Evolutionary conservation across 2,329 filamentous ascomycete species (phyloP).

Genomic region (Niveomyces coronatus): DNA sequence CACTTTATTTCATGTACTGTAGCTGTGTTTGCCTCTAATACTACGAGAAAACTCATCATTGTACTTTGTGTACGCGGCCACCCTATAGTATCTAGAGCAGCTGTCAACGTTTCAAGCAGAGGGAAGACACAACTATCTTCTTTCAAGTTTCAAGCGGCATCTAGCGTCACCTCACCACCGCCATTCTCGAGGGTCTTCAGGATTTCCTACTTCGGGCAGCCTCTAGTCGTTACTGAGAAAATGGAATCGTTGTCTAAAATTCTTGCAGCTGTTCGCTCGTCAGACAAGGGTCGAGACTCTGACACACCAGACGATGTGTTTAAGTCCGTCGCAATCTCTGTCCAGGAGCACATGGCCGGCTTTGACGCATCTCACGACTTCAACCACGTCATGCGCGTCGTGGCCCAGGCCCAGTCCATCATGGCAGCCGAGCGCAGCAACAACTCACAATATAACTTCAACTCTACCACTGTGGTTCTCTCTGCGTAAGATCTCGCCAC

Average conservation of each 20-base stretch:
- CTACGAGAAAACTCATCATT: too few relatives aligned
- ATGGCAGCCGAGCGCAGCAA: constrained; percentile 36
- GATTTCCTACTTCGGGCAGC: too few relatives aligned
- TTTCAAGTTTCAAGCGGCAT: too few relatives aligned
- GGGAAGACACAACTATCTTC: too few relatives aligned
- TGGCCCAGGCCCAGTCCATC: constrained; percentile 58
- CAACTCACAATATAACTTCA: not conserved
- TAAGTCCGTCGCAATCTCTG: not conserved
- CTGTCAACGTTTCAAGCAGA: too few relatives aligned
- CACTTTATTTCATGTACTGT: too few relatives aligned
- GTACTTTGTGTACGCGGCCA: too few relatives aligned
- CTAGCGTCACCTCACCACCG: too few relatives aligned
- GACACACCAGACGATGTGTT: not conserved
- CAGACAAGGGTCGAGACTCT: not conserved
- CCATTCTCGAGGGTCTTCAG: too few relatives aligned
- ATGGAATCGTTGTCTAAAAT: constrained; percentile 2
- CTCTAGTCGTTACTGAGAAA: too few relatives aligned
- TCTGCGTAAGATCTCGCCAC: not conserved
- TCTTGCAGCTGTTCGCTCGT: not conserved
- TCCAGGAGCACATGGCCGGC: constrained; percentile 56
- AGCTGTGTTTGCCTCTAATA: too few relatives aligned
- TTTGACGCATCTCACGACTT: constrained; percentile 88
- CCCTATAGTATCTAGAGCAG: too few relatives aligned
- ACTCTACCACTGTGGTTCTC: not conserved
- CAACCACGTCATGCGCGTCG: constrained; percentile 69